These are phyloP conservation scores for Tylopilus sp. DNA, from an alignment of 1,284 basidiomycete species.

Conservation along the genomic window DNA sequence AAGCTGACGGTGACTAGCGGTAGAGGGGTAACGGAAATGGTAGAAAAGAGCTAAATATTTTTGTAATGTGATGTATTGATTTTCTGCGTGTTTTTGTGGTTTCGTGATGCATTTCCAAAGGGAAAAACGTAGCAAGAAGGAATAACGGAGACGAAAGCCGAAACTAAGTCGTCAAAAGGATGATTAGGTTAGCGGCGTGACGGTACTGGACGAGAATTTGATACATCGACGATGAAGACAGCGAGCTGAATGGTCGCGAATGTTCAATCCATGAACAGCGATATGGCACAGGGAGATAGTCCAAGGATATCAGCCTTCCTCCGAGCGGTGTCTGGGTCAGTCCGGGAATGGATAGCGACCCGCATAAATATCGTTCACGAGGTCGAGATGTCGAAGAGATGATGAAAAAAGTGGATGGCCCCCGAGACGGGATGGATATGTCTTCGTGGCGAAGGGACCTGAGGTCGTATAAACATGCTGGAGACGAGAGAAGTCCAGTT, in stretches of 20 bases:
- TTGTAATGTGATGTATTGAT: slow-evolving; percentile 40
- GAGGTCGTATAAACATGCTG: slow-evolving; percentile 26
- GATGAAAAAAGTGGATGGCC: slow-evolving; percentile 33
- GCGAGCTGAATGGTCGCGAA: slow-evolving; percentile 24
- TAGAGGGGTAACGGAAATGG: slow-evolving; percentile 18
- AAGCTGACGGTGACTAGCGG: slow-evolving; percentile 33
- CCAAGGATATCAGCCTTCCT: slow-evolving; percentile 36
- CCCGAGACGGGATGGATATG: slow-evolving; percentile 64
- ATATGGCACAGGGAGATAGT: slow-evolving; percentile 33
- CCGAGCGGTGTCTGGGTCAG: slow-evolving; percentile 25
- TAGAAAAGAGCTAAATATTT: slow-evolving; percentile 41
- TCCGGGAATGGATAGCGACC: slow-evolving; percentile 16
- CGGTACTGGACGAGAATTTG: slow-evolving; percentile 32
- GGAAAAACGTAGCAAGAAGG: slow-evolving; percentile 39
- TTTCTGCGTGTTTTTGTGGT: slow-evolving; percentile 52
- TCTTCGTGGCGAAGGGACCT: slow-evolving; percentile 46
- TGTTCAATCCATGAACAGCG: slow-evolving; percentile 41
- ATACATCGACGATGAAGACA: slow-evolving; percentile 37
- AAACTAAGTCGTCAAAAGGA: slow-evolving; percentile 34
- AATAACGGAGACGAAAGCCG: slow-evolving; percentile 33
- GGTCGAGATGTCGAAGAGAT: slow-evolving; percentile 36
- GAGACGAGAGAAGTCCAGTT: slow-evolving; percentile 36
- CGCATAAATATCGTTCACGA: slow-evolving; percentile 39
- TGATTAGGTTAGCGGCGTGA: slow-evolving; percentile 39
- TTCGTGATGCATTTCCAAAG: slow-evolving; percentile 38